phyloP scores from a whole-genome alignment of 2,329 filamentous ascomycete genomes.

The Ophiostoma quercus region DNA sequence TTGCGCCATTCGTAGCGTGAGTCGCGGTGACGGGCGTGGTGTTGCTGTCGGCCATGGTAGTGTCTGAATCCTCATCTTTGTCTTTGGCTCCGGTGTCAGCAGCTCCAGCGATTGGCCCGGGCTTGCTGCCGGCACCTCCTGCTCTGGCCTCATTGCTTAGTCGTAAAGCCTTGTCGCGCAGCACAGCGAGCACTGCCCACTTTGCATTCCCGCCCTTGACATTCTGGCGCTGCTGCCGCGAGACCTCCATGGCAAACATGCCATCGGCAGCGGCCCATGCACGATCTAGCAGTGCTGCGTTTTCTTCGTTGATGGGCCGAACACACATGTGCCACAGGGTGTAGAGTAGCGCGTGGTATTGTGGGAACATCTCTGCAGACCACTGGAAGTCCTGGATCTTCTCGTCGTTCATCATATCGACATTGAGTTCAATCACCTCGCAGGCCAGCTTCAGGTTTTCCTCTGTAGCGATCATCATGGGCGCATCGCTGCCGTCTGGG shows the following conservation, averaged over 20 bases:
- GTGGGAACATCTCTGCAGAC: slow-evolving; percentile 38
- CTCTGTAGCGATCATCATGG: slow-evolving; percentile 24
- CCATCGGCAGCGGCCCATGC: slow-evolving; percentile 35
- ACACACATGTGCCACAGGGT: slow-evolving; percentile 42
- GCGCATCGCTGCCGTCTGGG: not conserved
- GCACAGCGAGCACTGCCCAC: slow-evolving; percentile 33
- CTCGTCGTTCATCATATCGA: slow-evolving; percentile 35
- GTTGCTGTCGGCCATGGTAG: not conserved
- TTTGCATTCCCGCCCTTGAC: slow-evolving; percentile 28
- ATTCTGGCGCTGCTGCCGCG: slow-evolving; percentile 23
- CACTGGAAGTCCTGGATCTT: slow-evolving; percentile 38
- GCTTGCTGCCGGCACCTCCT: not conserved
- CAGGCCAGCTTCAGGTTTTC: slow-evolving; percentile 34
- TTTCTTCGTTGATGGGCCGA: slow-evolving; percentile 30
- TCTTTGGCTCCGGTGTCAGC: not conserved
- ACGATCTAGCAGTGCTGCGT: slow-evolving; percentile 27
- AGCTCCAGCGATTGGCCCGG: not conserved
- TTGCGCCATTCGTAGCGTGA: not conserved
- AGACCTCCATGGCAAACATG: slow-evolving; percentile 25
- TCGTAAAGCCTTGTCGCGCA: slow-evolving; percentile 33
- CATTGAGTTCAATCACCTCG: slow-evolving; percentile 34
- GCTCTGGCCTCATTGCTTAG: slow-evolving; percentile 23
- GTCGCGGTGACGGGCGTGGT: no score
- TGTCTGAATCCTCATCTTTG: not conserved
- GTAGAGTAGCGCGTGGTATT: slow-evolving; percentile 42